phyloP scores from a whole-genome alignment of 352 stramenopile species.

The Pythium grandisporangium region DNA sequence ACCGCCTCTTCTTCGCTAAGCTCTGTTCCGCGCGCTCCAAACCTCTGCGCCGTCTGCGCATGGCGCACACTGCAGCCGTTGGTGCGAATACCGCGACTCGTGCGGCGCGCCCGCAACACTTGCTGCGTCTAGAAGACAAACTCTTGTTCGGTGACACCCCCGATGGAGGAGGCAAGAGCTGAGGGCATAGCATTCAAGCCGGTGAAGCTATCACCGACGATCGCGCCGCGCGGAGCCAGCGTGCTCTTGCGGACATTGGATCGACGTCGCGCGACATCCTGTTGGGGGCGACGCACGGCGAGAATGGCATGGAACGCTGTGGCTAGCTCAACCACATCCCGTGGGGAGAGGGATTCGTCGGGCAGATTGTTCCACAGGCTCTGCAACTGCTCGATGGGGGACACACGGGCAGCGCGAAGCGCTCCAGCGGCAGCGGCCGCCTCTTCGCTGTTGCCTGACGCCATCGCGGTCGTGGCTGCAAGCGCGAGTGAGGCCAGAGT shows the following conservation, averaged over 20 bases:
- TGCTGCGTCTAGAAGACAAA: slow-evolving; percentile 50
- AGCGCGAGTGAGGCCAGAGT: too few species aligned
- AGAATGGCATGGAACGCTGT: slow-evolving; percentile 22
- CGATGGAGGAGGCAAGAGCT: too few species aligned
- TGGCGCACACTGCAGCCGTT: slow-evolving; percentile 22
- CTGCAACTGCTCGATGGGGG: slow-evolving; percentile 24
- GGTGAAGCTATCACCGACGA: too few species aligned
- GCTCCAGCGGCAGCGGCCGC: too few species aligned
- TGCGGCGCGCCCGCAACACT: slow-evolving; percentile 28
- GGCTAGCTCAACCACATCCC: slow-evolving; percentile 34
- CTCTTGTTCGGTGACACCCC: slow-evolving; percentile 49
- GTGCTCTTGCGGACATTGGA: too few species aligned
- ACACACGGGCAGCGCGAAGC: too few species aligned
- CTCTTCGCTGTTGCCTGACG: too few species aligned
- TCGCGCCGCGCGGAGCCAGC: too few species aligned
- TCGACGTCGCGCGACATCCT: too few species aligned
- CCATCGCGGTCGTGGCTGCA: too few species aligned
- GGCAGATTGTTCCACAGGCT: slow-evolving; percentile 23
- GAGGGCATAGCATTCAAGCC: too few species aligned
- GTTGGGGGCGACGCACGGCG: slow-evolving; percentile 12
- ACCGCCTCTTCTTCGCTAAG: slow-evolving; percentile 5
- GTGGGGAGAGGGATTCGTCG: slow-evolving; percentile 25
- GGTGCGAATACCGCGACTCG: slow-evolving; percentile 34
- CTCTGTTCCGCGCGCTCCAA: slow-evolving; percentile 7
- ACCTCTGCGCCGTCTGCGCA: neutral